phyloP scores from a whole-genome alignment of 495 filamentous ascomycete species.

The Penicillium paradoxum region DNA sequence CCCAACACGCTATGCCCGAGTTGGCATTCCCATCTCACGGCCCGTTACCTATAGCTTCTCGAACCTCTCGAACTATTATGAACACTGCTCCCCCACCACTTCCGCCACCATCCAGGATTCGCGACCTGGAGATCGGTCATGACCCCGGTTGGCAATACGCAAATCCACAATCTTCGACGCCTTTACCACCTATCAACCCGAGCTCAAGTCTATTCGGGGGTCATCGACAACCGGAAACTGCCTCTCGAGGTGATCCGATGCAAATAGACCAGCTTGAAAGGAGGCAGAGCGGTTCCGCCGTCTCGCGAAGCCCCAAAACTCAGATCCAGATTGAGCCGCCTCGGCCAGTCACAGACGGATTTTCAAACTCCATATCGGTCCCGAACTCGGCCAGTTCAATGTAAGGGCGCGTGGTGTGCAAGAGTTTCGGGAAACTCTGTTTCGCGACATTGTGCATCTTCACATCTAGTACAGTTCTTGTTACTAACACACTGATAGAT shows the following conservation, averaged over 20 bases:
- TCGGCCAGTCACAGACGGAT: slow-evolving; percentile 40
- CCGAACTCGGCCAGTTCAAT: slow-evolving; percentile 42
- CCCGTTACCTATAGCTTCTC: slow-evolving; percentile 54
- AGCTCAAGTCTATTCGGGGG: slow-evolving; percentile 52
- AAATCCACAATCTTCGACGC: slow-evolving; percentile 36
- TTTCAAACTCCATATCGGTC: slow-evolving; percentile 39
- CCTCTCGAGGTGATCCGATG: slow-evolving; percentile 35
- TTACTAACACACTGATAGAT: slow-evolving; percentile 35
- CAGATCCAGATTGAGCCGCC: slow-evolving; percentile 47
- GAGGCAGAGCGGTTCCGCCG: slow-evolving; percentile 25
- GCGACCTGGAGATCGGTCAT: slow-evolving; percentile 48
- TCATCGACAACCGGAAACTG: slow-evolving; percentile 31
- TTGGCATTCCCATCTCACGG: slow-evolving; percentile 36
- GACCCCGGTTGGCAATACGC: slow-evolving; percentile 60
- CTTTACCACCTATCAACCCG: slow-evolving; percentile 46
- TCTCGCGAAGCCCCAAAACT: slow-evolving; percentile 33
- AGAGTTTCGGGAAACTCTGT: slow-evolving; percentile 2
- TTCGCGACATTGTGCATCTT: background rate
- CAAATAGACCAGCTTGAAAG: slow-evolving; percentile 38
- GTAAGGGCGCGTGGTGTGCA: slow-evolving; percentile 23
- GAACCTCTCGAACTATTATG: slow-evolving; percentile 40
- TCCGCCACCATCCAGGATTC: slow-evolving; percentile 55
- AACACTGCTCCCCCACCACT: slow-evolving; percentile 55
- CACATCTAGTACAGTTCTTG: background rate
- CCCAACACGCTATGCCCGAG: slow-evolving; percentile 26